Evolutionary conservation across 176 grass and related monocot genomes (phyloP).

Genomic region (Bromus sterilis): DNA sequence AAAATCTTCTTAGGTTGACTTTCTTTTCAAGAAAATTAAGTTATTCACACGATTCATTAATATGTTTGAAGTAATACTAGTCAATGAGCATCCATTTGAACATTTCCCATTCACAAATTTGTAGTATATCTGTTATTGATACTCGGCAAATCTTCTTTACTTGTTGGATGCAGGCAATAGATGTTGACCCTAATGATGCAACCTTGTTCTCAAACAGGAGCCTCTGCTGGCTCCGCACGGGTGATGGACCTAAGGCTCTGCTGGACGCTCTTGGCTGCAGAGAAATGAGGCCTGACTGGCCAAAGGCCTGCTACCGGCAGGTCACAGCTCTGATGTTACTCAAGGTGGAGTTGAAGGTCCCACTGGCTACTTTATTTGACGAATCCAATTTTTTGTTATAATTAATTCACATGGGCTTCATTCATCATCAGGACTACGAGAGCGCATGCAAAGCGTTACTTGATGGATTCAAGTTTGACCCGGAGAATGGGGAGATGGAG

Average conservation of each 20-base stretch:
- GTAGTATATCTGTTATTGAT: background rate
- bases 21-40: background rate
- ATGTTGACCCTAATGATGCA: background rate
- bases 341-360: background rate
- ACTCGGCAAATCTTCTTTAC: background rate
- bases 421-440: background rate
- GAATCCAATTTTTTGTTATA: background rate
- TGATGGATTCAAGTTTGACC: background rate
- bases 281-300: background rate
- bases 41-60: background rate
- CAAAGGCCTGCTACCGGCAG: background rate
- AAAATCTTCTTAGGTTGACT: background rate
- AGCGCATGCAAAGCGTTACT: background rate
- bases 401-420: background rate
- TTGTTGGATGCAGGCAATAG: background rate
- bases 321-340: background rate
- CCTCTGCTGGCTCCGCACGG: background rate
- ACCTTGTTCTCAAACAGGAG: background rate
- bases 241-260: background rate
- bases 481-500: background rate
- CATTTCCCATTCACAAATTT: background rate
- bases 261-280: background rate
- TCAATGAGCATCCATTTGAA: background rate
- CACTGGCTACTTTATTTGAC: background rate
- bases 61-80: background rate